Evolutionary conservation across 2,329 filamentous ascomycete genomes (phyloP).

Genomic region (Ophiognomonia clavigignenti-juglandacearum): DNA sequence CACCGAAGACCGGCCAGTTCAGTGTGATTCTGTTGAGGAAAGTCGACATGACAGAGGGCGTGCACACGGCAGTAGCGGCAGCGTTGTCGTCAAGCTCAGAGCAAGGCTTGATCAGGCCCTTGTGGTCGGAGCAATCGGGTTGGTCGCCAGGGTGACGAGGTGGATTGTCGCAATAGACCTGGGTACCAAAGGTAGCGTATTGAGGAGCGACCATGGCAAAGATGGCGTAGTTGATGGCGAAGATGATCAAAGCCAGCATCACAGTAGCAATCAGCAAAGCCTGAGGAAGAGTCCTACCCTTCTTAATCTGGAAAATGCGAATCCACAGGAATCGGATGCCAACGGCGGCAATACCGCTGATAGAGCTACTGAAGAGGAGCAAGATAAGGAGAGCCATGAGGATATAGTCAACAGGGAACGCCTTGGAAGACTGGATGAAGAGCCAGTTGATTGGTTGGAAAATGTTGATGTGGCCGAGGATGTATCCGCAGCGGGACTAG

Average conservation of each 20-base stretch:
- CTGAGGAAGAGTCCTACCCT: conserved; percentile 84
- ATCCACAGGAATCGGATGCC: conserved; percentile 98
- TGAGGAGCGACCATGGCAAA: conserved; percentile 94
- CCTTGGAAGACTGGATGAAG: conserved; percentile 72
- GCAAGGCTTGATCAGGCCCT: conserved; percentile 72
- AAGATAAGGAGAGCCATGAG: conserved; percentile 81
- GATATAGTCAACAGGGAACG: conserved; percentile 89
- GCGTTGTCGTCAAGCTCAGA: conserved; percentile 68
- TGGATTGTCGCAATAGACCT: conserved; percentile 83
- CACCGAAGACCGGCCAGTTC: conserved; percentile 93
- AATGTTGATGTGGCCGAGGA: conserved; percentile 79
- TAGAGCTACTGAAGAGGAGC: conserved; percentile 82
- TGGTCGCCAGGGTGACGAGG: conserved; percentile 57
- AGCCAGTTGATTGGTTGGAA: conserved; percentile 95
- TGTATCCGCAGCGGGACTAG: conserved; percentile 75
- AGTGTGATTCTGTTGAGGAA: conserved; percentile 90
- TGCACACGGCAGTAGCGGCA: conserved; percentile 79
- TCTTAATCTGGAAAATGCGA: conserved; percentile 84
- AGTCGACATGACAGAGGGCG: conserved; percentile 83
- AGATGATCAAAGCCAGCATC: conserved; percentile 80
- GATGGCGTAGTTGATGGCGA: conserved; percentile 89
- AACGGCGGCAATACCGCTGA: conserved; percentile 78
- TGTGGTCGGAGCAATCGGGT: conserved; percentile 70
- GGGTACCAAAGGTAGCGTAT: conserved; percentile 89
- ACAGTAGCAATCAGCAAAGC: conserved; percentile 87